Evolutionary conservation across 257 asterid species (phyloP), one percentile per base, ranked within the genome.

Genomic region (Verbena officinalis): DNA sequence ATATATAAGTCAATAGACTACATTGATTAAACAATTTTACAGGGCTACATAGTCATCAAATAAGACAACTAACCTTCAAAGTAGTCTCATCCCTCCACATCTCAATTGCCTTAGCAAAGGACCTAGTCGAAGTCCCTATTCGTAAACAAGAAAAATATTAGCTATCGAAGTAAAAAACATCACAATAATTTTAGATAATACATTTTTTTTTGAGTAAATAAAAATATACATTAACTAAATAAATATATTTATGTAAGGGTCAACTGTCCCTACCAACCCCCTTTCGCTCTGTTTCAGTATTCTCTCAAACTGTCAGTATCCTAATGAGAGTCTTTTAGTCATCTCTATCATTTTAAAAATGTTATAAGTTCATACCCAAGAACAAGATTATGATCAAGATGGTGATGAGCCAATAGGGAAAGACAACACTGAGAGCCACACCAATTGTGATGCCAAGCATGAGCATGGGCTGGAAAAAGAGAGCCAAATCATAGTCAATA

Each of bases 361-460:
- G n/a, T n/a, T n/a, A n/a, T n/a, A 36, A 21, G 13, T 43, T 53
- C 73, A 3, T 84, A 94, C 99, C 99, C 78, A 90, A 5, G 91
- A 94, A 94, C 17, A 94, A 80, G 23, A 88, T 82, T 70, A 94
- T 90, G 78, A 88, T 94, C 34, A 94, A 80, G 62, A 94, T 86
- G 2, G 98, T 94, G 68, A 94, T 94, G 66, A 94, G 98, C 98
- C 98, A 94, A 16, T 86, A 94, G 7, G 99, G 99, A 81, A 94
- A 94, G 27, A 94, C 88, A 38, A 94, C 96, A 69, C 99, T 94
- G 45, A 94, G 75, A 44, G 96, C 31, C 7, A 94, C 99, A 23
- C 99, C 99, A 60, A 90, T 55, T 21, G 99, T 94, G 82, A 94
- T 94, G 56, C 99, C 99, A 45, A 94, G 85, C 99, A 94, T 80